These are phyloP conservation scores for Suillus fuscotomentosus DNA, from an alignment of 768 basidiomycete species.

Conservation along the genomic window DNA sequence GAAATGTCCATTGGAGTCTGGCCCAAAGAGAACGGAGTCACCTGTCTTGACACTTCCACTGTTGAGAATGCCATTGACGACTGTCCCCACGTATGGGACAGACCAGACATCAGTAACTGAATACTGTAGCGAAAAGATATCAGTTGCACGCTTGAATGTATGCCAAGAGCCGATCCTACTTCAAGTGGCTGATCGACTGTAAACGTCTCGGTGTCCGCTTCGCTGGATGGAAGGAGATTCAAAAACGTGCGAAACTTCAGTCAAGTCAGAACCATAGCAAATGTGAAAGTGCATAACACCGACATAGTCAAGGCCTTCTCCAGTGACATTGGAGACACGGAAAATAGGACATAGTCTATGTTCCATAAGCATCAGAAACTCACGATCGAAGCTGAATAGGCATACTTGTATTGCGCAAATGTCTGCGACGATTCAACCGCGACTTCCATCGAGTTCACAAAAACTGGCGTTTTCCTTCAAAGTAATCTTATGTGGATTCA, in stretches of 20 bases:
- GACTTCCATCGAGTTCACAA: constrained; percentile 77
- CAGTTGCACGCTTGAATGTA: background rate
- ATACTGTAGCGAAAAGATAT: constrained; percentile 45
- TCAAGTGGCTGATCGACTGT: constrained; percentile 76
- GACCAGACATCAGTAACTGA: constrained; percentile 88
- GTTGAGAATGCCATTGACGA: constrained; percentile 83
- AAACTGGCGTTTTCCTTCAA: constrained; percentile 74
- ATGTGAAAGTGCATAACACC: constrained; percentile 15
- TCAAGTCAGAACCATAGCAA: constrained; percentile 9
- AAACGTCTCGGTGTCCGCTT: constrained; percentile 80
- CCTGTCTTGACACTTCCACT: constrained; percentile 73
- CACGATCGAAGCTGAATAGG: background rate
- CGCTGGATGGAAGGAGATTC: constrained; percentile 87
- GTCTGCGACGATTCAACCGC: constrained; percentile 76
- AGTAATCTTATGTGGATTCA: background rate
- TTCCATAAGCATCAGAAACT: constrained; percentile 6
- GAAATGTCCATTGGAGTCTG: constrained; percentile 91
- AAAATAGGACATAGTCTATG: constrained; percentile 86
- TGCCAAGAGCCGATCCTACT: constrained; percentile 37
- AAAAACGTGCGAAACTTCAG: constrained; percentile 81
- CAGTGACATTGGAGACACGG: constrained; percentile 91
- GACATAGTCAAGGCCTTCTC: constrained; percentile 83
- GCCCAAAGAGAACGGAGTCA: constrained; percentile 82
- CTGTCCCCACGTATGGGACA: constrained; percentile 82
- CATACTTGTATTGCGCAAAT: constrained; percentile 73